Evolutionary conservation across 768 basidiomycete species (phyloP), one percentile per base, ranked within the genome.

Genomic region (Porphyrellus cyaneotinctus): DNA sequence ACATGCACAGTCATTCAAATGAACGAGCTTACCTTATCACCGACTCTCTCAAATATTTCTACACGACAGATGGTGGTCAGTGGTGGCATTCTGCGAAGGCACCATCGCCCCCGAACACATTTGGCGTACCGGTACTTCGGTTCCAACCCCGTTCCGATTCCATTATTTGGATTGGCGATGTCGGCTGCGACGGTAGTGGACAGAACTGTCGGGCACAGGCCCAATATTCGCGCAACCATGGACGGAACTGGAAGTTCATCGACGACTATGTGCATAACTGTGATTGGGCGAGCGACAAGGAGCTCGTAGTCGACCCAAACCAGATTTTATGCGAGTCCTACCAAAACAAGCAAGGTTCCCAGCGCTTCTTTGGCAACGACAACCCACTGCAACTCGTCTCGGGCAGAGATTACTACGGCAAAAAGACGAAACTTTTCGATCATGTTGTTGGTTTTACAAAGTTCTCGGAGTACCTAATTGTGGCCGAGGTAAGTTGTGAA

Each of bases 291-390:
- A 78, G 83, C 57, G 97, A 97, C 64, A 73, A 74, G 41, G 76
- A 85, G 51, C 76, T 98, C 44, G 77, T 81, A 54, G 79, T 94
- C 47, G 95, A 98, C 65, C 82, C 84, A 49, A 81, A 80, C 54
- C 87, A 93, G 74, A 97, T 99, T 58, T 66, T 98, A 20, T 99
- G 97, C 76, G 95, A 98, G 74, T 84, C 82, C 2, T 97, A 87
- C 70, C 69, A 73, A 60, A 78, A 84, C 64, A 97, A 98, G 77
- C 74, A 79, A 58, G 95, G 94, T 3, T 78, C 77, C 23, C 97
- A 98, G 72, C 74, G 72, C 33, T 65, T 67, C 31, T 86, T 88
- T 60, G 58, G 58, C 9, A 66, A 70, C 49, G 67, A 69, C 0
- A 91, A 90, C 63, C 83, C 88, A 15, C 63, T 97, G 48, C 80